Conservation (phyloP, 1,139 yeast species). For the Scheffersomyces segobiensis region DNA sequence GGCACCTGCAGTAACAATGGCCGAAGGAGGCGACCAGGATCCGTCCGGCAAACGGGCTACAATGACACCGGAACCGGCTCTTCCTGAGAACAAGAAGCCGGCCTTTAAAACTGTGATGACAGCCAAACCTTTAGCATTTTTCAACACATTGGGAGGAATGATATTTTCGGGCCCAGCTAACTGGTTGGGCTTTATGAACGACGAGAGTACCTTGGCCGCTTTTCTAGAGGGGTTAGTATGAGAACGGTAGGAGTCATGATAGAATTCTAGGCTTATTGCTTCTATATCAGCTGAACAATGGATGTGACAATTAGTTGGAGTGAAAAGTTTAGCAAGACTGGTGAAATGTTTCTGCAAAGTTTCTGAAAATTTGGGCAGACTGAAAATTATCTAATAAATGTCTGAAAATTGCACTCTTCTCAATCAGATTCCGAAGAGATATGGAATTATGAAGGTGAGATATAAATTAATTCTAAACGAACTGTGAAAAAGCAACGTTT, state of each 20-base stretch:
- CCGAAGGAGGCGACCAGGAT: constrained; percentile 97
- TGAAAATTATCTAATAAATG: background rate
- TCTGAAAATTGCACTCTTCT: background rate
- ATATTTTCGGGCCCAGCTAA: constrained; percentile 85
- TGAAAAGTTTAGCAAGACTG: too few species aligned
- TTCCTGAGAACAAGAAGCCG: constrained; percentile 91
- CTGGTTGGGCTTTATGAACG: constrained; percentile 95
- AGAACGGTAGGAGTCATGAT: background rate
- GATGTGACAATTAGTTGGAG: background rate
- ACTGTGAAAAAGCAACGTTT: background rate
- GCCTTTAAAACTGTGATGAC: constrained; percentile 91
- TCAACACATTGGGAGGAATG: constrained; percentile 85
- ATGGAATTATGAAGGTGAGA: background rate
- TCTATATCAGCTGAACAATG: background rate
- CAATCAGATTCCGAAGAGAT: too few species aligned
- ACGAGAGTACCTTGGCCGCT: constrained; percentile 91
- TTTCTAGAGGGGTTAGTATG: constrained; percentile 50
- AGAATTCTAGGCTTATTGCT: background rate
- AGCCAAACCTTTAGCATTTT: constrained; percentile 92
- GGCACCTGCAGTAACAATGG: constrained; percentile 94
- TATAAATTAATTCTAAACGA: background rate
- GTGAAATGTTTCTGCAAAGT: too few species aligned
- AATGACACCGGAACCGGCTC: constrained; percentile 97
- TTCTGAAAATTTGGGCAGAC: too few species aligned
- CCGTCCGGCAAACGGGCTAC: constrained; percentile 95